Base-by-base conservation (phyloP, 148 eudicot species). In the Persicaria maculosa region DNA sequence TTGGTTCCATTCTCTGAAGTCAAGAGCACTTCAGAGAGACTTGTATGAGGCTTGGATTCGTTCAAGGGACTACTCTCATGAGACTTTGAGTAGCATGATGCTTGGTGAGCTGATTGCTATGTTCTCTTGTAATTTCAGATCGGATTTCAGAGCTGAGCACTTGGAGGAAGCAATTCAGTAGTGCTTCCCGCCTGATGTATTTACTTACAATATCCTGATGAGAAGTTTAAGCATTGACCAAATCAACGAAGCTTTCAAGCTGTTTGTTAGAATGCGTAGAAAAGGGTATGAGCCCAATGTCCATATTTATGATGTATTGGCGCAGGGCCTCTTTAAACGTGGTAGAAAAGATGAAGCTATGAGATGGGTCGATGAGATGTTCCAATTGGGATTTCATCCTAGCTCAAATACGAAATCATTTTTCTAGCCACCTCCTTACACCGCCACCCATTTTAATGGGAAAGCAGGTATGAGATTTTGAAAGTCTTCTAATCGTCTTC, bases 191-290 rank as follows among this genome's bases (percentile, higher is more conserved):
- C 83, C 81, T 45, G 86, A 91, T 77, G 53, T 80, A 4, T 91
- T 55, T 77, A 84, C 97, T 5, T 85, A 86, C 70, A 91, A 93
- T 83, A 68, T 93, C 81, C 40, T 93, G 78, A 65, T 93, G 61
- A 85, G 84, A 85, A 93, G 72, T 84, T 75, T 86, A 59, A 80
- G 81, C 81, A 62, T 59, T 15, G 70, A 74, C 1, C 77, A 80
- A 58, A 85, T 88, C 44, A 86, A 91, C 73, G 81, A 59, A 76
- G 89, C 88, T 54, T 54, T 76, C 65, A 45, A 79, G 68, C 80
- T 76, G 44, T 78, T 84, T 69, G 9, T 74, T 11, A 80, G 70
- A 76, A 47, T 88, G 72, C 58, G 80, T 68, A 75, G 76, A 78
- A 88, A 77, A 72, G 92, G 92, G 47, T 82, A 83, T 79, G 75